Base-by-base conservation (phyloP, 495 filamentous ascomycete species). In the Entonaema liquescens region DNA sequence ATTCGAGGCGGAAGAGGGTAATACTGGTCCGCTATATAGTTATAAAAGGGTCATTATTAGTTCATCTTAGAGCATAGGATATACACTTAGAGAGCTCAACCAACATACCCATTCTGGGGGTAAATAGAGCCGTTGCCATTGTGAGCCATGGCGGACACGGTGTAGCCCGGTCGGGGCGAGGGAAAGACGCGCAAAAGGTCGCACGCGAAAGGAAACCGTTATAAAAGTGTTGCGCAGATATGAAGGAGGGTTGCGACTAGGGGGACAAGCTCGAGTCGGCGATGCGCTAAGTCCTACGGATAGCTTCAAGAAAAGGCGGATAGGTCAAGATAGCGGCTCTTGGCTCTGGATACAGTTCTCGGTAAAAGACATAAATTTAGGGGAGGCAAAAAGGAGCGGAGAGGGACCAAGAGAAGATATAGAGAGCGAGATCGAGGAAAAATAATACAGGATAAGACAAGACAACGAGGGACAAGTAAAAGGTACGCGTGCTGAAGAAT, bases 81-180 rank as follows among this genome's bases (percentile, higher is more conserved):
- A 29, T 54, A 63, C 62, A 58, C 54, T 47, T 35, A 9, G 38
- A 9, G 38, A 67, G 62, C 58, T 33, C 23, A 28, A 29, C 49
- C 21, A 40, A 67, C 67, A 35, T 75, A 69, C 64, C 71, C 60
- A 62, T 71, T 75, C 19, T 58, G 58, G 35, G 62, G 50, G 23
- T 69, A 73, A 50, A 73, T 68, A 7, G 70, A 72, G 53, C 71
- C 71, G 53, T 73, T 74, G 59, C 64, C 70, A 73, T 73, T 73
- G 65, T 73, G 66, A 73, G 70, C 65, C 70, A 73, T 73, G 70
- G 56, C 65, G 50, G 65, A 53, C 61, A 73, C 36, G 53, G 65
- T 60, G 50, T 28, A 50, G 62, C 70, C 70, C 70, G 58, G 62
- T 59, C 65, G 49, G 57, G 71, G 67, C 65, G 49, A 21, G 21